Evolutionary conservation across 768 basidiomycete genomes (phyloP).

Genomic region (Cytidiella melzeri): DNA sequence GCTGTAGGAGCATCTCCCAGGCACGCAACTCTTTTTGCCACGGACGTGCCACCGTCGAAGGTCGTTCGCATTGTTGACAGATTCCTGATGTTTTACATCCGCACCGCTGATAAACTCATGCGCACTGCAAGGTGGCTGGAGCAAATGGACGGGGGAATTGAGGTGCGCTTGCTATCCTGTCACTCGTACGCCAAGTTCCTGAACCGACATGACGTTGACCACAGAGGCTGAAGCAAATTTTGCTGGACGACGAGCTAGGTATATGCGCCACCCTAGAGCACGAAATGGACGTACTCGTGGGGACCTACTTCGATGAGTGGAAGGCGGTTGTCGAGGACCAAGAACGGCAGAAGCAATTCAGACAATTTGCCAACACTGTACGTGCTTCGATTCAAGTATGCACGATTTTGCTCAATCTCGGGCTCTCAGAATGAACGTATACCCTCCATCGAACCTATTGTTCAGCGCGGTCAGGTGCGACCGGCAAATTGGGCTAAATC

Average conservation of each 20-base stretch:
- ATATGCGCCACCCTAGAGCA: conserved; percentile 65
- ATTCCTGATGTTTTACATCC: conserved; percentile 64
- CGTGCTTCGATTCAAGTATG: neutral
- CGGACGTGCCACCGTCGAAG: conserved; percentile 60
- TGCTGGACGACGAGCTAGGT: conserved; percentile 65
- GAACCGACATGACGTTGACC: neutral
- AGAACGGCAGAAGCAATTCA: conserved; percentile 41
- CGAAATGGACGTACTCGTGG: conserved; percentile 59
- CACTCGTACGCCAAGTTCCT: no score
- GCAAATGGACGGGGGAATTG: conserved; percentile 59
- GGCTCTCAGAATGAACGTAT: conserved; percentile 33
- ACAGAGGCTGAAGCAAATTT: conserved; percentile 54
- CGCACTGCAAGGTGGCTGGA: conserved; percentile 75
- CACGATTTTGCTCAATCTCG: neutral
- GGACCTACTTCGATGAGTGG: conserved; percentile 69
- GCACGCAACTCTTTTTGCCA: conserved; percentile 61
- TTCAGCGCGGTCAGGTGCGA: conserved; percentile 55
- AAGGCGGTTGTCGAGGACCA: conserved; percentile 51
- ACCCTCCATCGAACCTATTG: conserved; percentile 42
- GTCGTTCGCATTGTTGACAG: conserved; percentile 59
- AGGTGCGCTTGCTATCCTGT: conserved; percentile 28
- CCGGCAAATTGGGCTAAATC: conserved; percentile 67
- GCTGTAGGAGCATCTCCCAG: conserved; percentile 28
- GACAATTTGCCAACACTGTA: conserved; percentile 63
- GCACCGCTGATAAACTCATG: conserved; percentile 63